Evolutionary conservation across 306 rosid genomes (phyloP).

Genomic region (Senna siamea): DNA sequence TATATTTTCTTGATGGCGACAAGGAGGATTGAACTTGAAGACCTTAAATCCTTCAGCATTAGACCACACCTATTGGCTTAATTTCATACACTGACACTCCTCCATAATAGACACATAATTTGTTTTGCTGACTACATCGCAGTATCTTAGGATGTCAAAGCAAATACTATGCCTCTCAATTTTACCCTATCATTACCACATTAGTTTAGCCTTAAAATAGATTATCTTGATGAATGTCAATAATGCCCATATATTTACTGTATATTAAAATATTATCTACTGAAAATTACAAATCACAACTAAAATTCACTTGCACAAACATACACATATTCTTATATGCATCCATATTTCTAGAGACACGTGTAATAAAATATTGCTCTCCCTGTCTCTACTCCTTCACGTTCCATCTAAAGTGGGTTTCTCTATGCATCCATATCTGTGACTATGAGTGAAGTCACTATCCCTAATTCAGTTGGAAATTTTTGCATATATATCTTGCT

Average conservation of each 20-base stretch:
- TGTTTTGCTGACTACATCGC: neutral
- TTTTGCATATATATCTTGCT: neutral
- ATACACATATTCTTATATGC: conserved; percentile 5
- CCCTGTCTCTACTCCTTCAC: neutral
- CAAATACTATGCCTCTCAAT: neutral
- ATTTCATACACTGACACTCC: neutral
- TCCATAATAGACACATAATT: neutral
- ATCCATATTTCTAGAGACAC: conserved; percentile 6
- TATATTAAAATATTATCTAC: conserved; percentile 15
- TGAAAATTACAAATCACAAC: conserved; percentile 3
- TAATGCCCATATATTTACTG: neutral
- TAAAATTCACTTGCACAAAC: neutral
- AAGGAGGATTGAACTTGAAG: conserved; percentile 2
- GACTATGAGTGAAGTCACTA: neutral
- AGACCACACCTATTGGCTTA: neutral
- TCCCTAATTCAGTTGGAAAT: neutral
- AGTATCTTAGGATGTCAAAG: conserved; percentile 18
- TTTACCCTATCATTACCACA: neutral
- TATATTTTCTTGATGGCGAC: neutral
- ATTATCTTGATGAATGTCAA: neutral
- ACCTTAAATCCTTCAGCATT: neutral
- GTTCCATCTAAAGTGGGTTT: neutral
- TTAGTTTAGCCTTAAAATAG: neutral
- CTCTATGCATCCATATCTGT: neutral
- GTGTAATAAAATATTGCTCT: neutral